These are phyloP conservation scores for Diutina scorzettiae DNA, from an alignment of 1,139 yeast genomes.

Conservation along the genomic window DNA sequence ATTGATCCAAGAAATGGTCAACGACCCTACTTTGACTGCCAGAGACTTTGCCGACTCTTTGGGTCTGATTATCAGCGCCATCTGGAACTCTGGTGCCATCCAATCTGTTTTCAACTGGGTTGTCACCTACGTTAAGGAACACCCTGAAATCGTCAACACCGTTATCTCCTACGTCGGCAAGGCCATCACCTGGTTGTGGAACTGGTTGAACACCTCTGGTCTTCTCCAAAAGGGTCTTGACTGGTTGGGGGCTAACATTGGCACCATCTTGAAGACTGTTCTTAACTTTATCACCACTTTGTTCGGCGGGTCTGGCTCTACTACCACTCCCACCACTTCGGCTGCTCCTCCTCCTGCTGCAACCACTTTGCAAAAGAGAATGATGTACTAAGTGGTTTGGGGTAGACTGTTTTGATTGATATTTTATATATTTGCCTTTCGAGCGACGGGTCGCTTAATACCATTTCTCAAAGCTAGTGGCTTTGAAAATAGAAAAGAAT, in stretches of 20 bases:
- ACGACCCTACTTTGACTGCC: neutral
- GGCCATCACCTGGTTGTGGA: neutral
- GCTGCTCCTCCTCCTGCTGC: neutral
- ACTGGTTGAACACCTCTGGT: neutral
- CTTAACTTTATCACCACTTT: neutral
- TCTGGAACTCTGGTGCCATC: constrained; percentile 4
- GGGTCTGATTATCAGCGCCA: neutral
- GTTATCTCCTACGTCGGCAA: neutral
- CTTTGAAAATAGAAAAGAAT: too few relatives aligned
- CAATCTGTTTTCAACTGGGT: constrained; percentile 1
- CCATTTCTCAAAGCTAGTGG: too few relatives aligned
- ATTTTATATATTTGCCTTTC: too few relatives aligned
- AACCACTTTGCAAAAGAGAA: constrained; percentile 4
- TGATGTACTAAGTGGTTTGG: constrained; percentile 3
- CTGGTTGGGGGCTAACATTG: constrained; percentile 1
- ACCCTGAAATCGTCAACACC: constrained; percentile 1
- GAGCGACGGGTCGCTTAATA: too few relatives aligned
- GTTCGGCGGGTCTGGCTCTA: neutral
- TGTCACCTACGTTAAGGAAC: neutral
- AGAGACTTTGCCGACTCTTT: constrained; percentile 2
- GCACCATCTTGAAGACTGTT: neutral
- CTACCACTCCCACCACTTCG: neutral
- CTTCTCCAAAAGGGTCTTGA: neutral
- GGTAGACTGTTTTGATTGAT: too few relatives aligned
- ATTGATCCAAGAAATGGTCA: neutral